Percentiles rank a stretch among this genome's conserved stretches.
These are phyloP conservation scores for Coemansia sp. DNA, from an alignment of 192 early-diverging fungal genomes.

Conservation along the genomic window DNA sequence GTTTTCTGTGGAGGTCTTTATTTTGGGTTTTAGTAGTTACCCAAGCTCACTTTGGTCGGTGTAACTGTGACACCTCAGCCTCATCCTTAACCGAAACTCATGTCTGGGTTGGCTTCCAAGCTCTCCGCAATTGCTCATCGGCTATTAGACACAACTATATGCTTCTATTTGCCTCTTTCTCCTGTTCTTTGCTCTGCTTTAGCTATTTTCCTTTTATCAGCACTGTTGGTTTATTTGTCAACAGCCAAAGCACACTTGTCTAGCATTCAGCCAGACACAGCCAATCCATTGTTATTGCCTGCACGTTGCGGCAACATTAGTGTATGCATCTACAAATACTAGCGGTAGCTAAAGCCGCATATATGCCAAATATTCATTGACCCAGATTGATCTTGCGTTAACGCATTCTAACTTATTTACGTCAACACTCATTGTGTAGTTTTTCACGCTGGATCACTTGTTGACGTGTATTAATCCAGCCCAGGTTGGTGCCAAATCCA, in stretches of 20 bases:
- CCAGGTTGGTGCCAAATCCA: not conserved
- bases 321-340: not conserved
- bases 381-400: not conserved
- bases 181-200: not conserved
- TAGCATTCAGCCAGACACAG: not conserved
- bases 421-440: not conserved
- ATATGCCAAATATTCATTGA: not conserved
- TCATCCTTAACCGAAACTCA: slow-evolving; percentile 2
- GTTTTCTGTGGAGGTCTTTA: not conserved
- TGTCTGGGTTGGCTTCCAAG: not conserved
- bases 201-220: slow-evolving; percentile 1
- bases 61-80: slow-evolving; percentile 1
- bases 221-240: not conserved
- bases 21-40: slow-evolving; percentile 5
- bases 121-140: not conserved
- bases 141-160: slow-evolving; percentile 3
- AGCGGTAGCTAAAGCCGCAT: not conserved
- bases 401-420: not conserved
- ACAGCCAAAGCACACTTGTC: not conserved
- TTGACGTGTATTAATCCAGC: slow-evolving; percentile 4
- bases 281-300: not conserved
- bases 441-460: not conserved
- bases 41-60: slow-evolving; percentile 4
- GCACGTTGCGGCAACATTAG: not conserved
- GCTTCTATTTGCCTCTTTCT: not conserved